Evolutionary conservation across 2,329 filamentous ascomycete species (phyloP).

Genomic region (Fusarium dimerum): DNA sequence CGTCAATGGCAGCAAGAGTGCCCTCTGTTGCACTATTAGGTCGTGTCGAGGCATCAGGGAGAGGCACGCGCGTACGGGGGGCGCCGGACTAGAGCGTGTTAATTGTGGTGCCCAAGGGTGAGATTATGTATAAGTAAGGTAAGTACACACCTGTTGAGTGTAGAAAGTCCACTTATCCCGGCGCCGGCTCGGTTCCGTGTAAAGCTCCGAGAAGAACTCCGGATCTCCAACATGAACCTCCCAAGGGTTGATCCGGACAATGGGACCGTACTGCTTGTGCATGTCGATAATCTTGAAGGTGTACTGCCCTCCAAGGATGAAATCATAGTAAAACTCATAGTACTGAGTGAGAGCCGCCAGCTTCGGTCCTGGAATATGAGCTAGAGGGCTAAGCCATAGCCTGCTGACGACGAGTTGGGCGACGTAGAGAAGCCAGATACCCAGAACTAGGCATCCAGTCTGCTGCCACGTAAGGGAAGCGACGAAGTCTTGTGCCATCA

Average conservation of each 20-base stretch:
- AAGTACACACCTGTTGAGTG: conserved; percentile 34
- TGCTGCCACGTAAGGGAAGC: conserved; percentile 28
- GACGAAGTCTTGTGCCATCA: conserved; percentile 26
- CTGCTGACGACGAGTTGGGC: conserved; percentile 32
- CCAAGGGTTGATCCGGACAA: conserved; percentile 42
- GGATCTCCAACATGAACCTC: conserved; percentile 42
- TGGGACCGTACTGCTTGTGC: conserved; percentile 44
- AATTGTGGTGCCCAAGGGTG: conserved; percentile 1
- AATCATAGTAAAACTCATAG: conserved; percentile 47
- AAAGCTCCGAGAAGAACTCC: conserved; percentile 43
- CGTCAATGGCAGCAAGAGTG: conserved; percentile 37
- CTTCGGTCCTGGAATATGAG: conserved; percentile 41
- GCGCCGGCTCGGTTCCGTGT: conserved; percentile 31
- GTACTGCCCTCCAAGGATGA: conserved; percentile 43
- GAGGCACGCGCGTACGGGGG: conserved; percentile 30
- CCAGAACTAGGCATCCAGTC: conserved; percentile 23
- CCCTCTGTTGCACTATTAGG: conserved; percentile 31
- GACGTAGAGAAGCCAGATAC: conserved; percentile 33
- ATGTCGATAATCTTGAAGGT: conserved; percentile 43
- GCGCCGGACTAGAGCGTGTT: conserved; percentile 34
- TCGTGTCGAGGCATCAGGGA: conserved; percentile 10
- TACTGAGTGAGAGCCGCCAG: conserved; percentile 41
- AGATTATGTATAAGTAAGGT: background rate
- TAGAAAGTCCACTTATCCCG: conserved; percentile 39
- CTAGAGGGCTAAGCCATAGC: conserved; percentile 40